Conservation (phyloP, 345 rosid genomes). For the Eutrema yunnanense region DNA sequence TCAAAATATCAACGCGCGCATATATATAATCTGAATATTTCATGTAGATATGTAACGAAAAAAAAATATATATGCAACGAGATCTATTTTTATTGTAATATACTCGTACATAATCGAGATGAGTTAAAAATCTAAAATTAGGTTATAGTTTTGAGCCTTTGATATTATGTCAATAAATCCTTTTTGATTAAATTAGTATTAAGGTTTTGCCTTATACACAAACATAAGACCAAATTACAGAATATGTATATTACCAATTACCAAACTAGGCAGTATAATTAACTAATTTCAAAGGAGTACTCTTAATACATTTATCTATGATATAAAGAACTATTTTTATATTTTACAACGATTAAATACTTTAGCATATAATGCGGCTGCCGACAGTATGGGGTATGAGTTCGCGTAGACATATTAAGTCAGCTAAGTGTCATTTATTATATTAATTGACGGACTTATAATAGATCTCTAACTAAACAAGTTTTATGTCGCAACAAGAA, state of each 20-base stretch:
- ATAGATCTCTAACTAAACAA: neutral
- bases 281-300: too few species aligned
- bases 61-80: neutral
- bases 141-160: too few species aligned
- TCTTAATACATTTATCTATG: neutral
- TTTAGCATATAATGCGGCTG: neutral
- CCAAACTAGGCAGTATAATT: too few species aligned
- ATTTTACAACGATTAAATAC: neutral
- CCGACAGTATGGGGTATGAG: constrained; percentile 19
- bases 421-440: neutral
- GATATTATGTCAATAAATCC: too few species aligned
- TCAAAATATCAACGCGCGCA: neutral
- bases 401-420: constrained; percentile 2
- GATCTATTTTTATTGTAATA: neutral
- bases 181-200: too few species aligned
- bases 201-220: too few species aligned
- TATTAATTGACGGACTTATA: neutral
- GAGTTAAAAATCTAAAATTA: too few species aligned
- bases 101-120: neutral
- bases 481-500: neutral
- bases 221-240: too few species aligned
- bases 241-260: too few species aligned
- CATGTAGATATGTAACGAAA: neutral
- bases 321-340: neutral
- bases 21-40: neutral